Evolutionary conservation across 1,284 basidiomycete genomes (phyloP).

Genomic region (Amylostereum chailletii): DNA sequence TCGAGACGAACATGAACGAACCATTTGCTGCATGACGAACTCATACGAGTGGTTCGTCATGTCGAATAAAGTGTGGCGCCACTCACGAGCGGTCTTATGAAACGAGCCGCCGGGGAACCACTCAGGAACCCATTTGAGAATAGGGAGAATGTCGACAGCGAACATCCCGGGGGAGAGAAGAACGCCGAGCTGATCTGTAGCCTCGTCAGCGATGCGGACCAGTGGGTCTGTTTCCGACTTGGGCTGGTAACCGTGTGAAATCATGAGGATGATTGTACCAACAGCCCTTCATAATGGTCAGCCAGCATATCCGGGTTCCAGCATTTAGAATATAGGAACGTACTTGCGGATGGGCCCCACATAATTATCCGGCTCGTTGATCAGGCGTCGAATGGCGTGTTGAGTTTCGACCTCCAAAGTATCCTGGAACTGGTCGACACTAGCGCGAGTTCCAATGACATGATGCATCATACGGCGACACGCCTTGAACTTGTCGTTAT

Average conservation of each 20-base stretch:
- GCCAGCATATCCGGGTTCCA: conserved; percentile 1
- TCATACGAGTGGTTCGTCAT: conserved; percentile 15
- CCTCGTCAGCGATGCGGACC: conserved; percentile 22
- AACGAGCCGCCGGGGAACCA: conserved; percentile 22
- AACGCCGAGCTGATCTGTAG: conserved; percentile 19
- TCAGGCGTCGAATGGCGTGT: conserved; percentile 14
- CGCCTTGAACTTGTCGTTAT: conserved; percentile 14
- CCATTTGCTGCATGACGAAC: conserved; percentile 16
- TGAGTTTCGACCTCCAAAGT: conserved; percentile 18
- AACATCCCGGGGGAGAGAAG: conserved; percentile 20
- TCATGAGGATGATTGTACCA: conserved; percentile 23
- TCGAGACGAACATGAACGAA: conserved; percentile 2
- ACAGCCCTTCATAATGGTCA: conserved; percentile 15
- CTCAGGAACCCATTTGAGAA: conserved; percentile 14
- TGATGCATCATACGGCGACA: conserved; percentile 16
- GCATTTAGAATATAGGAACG: background rate
- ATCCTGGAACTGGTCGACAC: conserved; percentile 16
- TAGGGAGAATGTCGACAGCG: conserved; percentile 22
- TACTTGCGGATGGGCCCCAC: conserved; percentile 18
- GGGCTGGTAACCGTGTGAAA: conserved; percentile 27
- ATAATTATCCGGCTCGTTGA: conserved; percentile 14
- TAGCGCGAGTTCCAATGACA: conserved; percentile 19
- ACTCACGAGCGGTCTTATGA: conserved; percentile 12
- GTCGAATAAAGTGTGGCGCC: conserved; percentile 11
- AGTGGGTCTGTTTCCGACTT: conserved; percentile 20